These are phyloP conservation scores for Elongisporangium senticosum DNA, from an alignment of 352 stramenopile species.

Conservation along the genomic window DNA sequence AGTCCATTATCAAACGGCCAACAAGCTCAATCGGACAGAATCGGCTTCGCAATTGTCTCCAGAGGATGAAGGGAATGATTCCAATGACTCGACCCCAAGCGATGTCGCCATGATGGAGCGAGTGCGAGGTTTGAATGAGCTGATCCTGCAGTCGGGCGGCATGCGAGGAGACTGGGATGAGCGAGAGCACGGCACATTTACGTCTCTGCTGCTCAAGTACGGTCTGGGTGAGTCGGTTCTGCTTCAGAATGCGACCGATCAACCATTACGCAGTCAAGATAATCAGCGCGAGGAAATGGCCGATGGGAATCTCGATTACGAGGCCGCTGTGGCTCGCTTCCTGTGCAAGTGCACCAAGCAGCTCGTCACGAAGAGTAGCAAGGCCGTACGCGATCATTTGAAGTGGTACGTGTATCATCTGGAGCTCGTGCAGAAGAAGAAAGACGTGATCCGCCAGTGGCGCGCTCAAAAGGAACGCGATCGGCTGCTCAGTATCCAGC, in stretches of 20 bases:
- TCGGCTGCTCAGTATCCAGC: slow-evolving; percentile 32
- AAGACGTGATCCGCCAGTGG: slow-evolving; percentile 49
- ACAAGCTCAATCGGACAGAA: background rate
- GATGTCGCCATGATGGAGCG: slow-evolving; percentile 34
- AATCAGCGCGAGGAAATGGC: slow-evolving; percentile 2
- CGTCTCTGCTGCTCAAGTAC: slow-evolving; percentile 30
- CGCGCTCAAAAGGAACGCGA: slow-evolving; percentile 43
- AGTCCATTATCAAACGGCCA: background rate
- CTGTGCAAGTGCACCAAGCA: slow-evolving; percentile 45
- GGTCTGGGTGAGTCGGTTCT: slow-evolving; percentile 41
- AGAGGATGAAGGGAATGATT: slow-evolving; percentile 5
- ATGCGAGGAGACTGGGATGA: slow-evolving; percentile 54
- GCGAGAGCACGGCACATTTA: slow-evolving; percentile 45
- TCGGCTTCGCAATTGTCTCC: background rate
- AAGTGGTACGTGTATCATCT: slow-evolving; percentile 64
- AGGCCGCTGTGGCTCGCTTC: slow-evolving; percentile 36
- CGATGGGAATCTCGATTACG: slow-evolving; percentile 21
- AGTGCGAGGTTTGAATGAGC: slow-evolving; percentile 44
- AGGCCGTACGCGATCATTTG: slow-evolving; percentile 52
- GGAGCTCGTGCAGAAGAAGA: slow-evolving; percentile 53
- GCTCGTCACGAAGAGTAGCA: slow-evolving; percentile 47
- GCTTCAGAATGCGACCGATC: slow-evolving; percentile 14
- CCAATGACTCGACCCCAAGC: slow-evolving; percentile 4
- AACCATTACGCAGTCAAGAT: background rate
- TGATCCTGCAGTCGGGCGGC: slow-evolving; percentile 48